Percentiles rank a stretch among this genome's conserved stretches.
Conservation (phyloP, 176 grass and related monocot genomes). For the Lolium multiflorum region DNA sequence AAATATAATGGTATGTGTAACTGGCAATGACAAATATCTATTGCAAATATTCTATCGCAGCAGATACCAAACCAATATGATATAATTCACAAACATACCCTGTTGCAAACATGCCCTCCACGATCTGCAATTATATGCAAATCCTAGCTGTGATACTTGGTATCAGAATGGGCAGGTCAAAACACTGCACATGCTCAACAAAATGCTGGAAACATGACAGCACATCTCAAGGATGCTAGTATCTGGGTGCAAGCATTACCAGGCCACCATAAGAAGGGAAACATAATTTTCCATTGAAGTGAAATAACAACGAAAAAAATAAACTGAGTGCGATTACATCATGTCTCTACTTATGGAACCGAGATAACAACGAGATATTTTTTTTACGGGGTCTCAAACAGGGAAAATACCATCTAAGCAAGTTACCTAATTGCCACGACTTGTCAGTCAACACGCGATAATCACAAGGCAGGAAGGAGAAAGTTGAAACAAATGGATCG, state of each 20-base stretch:
- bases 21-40: not conserved
- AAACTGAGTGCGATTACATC: conserved; percentile 67
- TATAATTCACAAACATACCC: conserved; percentile 19
- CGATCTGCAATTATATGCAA: conserved; percentile 37
- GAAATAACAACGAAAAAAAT: conserved; percentile 53
- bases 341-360: conserved; percentile 79
- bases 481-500: conserved; percentile 64
- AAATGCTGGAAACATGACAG: not conserved
- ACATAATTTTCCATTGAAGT: conserved; percentile 62
- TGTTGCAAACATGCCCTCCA: conserved; percentile 40
- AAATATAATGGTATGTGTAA: not conserved
- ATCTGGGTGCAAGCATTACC: not conserved
- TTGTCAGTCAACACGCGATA: conserved; percentile 65
- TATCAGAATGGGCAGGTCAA: conserved; percentile 35
- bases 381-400: conserved; percentile 61
- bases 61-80: not conserved
- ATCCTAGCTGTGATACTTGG: conserved; percentile 25
- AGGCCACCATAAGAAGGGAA: conserved; percentile 22
- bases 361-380: conserved; percentile 50
- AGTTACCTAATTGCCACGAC: conserved; percentile 75
- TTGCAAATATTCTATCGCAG: not conserved
- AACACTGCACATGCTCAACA: not conserved
- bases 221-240: not conserved
- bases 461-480: conserved; percentile 70
- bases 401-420: conserved; percentile 67